A percentile compares a stretch with the other conserved stretches of the same genome.
These are phyloP conservation scores for Trypanosoma grayi DNA, from an alignment of 208 protist genomes.

Conservation along the genomic window DNA sequence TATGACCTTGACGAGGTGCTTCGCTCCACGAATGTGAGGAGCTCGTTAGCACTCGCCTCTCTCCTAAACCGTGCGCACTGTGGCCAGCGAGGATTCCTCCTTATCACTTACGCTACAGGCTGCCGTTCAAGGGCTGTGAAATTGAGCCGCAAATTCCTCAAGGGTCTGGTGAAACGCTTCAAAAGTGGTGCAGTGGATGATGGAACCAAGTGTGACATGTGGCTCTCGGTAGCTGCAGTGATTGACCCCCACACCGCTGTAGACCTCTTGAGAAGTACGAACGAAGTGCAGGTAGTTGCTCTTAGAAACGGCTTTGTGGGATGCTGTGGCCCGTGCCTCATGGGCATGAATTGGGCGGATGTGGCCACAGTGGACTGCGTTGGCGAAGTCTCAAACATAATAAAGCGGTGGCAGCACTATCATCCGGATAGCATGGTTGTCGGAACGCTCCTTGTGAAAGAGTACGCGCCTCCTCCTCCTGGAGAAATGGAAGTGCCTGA, in stretches of 20 bases:
- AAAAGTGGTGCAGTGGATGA: not conserved
- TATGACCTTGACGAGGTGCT: not conserved
- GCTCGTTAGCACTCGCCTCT: not conserved
- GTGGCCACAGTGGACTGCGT: not conserved
- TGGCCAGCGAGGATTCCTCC: not conserved
- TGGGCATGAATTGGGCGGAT: not conserved
- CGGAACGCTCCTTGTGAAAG: not conserved
- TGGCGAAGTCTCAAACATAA: not conserved
- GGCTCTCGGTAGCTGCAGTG: not conserved
- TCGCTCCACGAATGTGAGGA: not conserved
- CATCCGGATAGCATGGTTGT: not conserved
- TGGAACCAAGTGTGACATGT: not conserved
- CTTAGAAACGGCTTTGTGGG: slow-evolving; percentile 2
- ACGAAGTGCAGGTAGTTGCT: not conserved
- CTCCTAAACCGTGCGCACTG: not conserved
- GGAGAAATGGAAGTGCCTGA: not conserved
- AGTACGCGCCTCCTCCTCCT: not conserved
- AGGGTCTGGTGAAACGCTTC: not conserved
- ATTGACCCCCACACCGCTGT: not conserved
- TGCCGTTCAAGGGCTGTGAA: not conserved
- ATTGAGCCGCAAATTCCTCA: not conserved
- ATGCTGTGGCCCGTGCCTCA: not conserved
- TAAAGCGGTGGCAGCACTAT: not conserved
- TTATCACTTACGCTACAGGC: not conserved
- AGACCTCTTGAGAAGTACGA: not conserved